Conservation (phyloP, 768 basidiomycete species). For the Hygrophoropsis aurantiaca region DNA sequence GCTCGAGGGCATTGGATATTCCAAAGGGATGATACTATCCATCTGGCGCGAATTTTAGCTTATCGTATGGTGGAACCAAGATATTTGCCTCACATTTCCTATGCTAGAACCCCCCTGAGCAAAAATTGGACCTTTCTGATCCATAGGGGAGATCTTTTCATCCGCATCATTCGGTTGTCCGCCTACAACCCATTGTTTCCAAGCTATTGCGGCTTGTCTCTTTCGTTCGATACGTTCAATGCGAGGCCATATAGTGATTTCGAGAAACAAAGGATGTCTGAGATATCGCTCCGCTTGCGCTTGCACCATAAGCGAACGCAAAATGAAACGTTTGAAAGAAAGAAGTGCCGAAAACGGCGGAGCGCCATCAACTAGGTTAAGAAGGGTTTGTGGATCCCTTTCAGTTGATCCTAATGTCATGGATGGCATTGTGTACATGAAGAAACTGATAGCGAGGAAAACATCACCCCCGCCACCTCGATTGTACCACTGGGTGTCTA, state of each 20-base stretch:
- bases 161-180: neutral
- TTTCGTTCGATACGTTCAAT: constrained; percentile 7
- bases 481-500: constrained; percentile 46
- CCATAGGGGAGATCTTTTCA: constrained; percentile 3
- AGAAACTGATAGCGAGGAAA: constrained; percentile 43
- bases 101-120: constrained; percentile 17
- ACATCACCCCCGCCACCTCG: constrained; percentile 46
- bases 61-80: neutral
- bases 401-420: constrained; percentile 39
- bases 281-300: constrained; percentile 33
- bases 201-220: constrained; percentile 16
- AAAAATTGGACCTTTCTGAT: constrained; percentile 6
- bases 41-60: constrained; percentile 34
- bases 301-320: constrained; percentile 39
- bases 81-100: constrained; percentile 26
- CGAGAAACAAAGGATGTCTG: constrained; percentile 47
- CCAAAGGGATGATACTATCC: constrained; percentile 32
- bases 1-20: constrained; percentile 32
- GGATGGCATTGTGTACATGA: constrained; percentile 42
- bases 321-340: constrained; percentile 45
- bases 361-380: constrained; percentile 10
- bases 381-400: too few relatives aligned
- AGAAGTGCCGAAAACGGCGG: constrained; percentile 44
- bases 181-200: constrained; percentile 15
- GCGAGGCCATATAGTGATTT: constrained; percentile 27